Evolutionary conservation across 768 basidiomycete genomes (phyloP).

Genomic region (Xerocomellus intermedius): DNA sequence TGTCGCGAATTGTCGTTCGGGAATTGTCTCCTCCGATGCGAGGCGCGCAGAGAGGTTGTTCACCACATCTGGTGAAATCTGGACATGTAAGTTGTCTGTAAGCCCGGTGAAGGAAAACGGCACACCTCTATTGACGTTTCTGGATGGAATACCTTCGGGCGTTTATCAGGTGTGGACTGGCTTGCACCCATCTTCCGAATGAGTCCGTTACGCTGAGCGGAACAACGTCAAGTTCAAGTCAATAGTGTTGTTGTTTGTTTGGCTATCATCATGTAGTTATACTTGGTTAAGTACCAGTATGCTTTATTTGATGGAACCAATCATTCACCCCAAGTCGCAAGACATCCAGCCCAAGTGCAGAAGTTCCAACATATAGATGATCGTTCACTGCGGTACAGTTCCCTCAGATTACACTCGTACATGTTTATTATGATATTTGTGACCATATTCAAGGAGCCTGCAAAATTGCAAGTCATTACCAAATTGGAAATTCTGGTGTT

Average conservation of each 20-base stretch:
- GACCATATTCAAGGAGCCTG: slow-evolving; percentile 51
- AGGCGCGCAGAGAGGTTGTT: slow-evolving; percentile 70
- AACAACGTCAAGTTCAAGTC: not conserved
- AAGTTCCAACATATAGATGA: not conserved
- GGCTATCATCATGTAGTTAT: slow-evolving; percentile 2
- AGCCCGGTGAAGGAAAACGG: not conserved
- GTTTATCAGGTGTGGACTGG: slow-evolving; percentile 59
- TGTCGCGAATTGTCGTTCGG: slow-evolving; percentile 69
- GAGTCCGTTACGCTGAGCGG: not conserved
- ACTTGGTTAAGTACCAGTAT: too few relatives aligned
- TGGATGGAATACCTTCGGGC: slow-evolving; percentile 56
- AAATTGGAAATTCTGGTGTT: not conserved
- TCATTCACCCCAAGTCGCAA: too few relatives aligned
- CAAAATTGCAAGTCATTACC: slow-evolving; percentile 1
- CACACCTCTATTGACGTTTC: slow-evolving; percentile 55
- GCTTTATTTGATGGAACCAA: too few relatives aligned
- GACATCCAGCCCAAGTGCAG: not conserved
- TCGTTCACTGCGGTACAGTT: not conserved
- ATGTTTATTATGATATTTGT: slow-evolving; percentile 42
- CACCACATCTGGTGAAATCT: slow-evolving; percentile 87
- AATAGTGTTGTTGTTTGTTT: slow-evolving; percentile 9
- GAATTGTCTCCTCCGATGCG: slow-evolving; percentile 55
- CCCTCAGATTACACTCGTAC: not conserved
- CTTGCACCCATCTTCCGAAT: slow-evolving; percentile 55
- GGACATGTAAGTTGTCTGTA: slow-evolving; percentile 6